Evolutionary conservation across 495 filamentous ascomycete species (phyloP).

Genomic region (Lasiosphaeriaceae sp.): DNA sequence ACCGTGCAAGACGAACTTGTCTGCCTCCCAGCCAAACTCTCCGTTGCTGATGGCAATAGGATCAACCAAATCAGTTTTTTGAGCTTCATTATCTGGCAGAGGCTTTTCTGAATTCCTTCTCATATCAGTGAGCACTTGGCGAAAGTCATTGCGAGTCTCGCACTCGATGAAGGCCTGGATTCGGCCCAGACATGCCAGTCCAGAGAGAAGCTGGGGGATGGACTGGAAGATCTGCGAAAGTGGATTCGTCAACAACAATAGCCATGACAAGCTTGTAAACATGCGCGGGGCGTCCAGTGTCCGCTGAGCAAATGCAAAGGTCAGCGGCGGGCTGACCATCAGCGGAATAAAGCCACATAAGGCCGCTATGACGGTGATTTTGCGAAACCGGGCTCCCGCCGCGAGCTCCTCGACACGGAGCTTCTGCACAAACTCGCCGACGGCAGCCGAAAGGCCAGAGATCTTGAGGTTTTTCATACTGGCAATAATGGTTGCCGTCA

Average conservation of each 20-base stretch:
- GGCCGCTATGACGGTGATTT: constrained; percentile 12
- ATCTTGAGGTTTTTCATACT: constrained; percentile 48
- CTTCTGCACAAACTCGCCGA: constrained; percentile 35
- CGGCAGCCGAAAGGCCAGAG: constrained; percentile 32
- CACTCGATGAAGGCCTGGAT: constrained; percentile 41
- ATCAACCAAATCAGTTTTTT: not conserved
- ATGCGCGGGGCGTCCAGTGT: constrained; percentile 48
- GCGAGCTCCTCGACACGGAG: constrained; percentile 39
- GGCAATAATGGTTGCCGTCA: constrained; percentile 37
- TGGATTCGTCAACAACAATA: constrained; percentile 55
- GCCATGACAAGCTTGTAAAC: constrained; percentile 60
- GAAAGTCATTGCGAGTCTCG: constrained; percentile 19
- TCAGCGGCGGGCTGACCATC: constrained; percentile 38
- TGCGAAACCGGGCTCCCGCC: constrained; percentile 30
- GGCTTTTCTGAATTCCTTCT: not conserved
- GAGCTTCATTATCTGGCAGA: not conserved
- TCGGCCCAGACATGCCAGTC: constrained; percentile 54
- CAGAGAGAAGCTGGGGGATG: constrained; percentile 48
- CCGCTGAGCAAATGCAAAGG: constrained; percentile 38
- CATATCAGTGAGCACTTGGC: not conserved
- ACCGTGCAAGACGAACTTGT: constrained; percentile 29
- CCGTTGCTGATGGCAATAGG: constrained; percentile 11
- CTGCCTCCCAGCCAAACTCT: constrained; percentile 42
- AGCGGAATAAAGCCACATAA: constrained; percentile 47
- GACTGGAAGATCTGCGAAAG: constrained; percentile 52